Evolutionary conservation across 2,329 filamentous ascomycete species (phyloP), one percentile per base, ranked within the genome.

Genomic region (Aureobasidium sp.): DNA sequence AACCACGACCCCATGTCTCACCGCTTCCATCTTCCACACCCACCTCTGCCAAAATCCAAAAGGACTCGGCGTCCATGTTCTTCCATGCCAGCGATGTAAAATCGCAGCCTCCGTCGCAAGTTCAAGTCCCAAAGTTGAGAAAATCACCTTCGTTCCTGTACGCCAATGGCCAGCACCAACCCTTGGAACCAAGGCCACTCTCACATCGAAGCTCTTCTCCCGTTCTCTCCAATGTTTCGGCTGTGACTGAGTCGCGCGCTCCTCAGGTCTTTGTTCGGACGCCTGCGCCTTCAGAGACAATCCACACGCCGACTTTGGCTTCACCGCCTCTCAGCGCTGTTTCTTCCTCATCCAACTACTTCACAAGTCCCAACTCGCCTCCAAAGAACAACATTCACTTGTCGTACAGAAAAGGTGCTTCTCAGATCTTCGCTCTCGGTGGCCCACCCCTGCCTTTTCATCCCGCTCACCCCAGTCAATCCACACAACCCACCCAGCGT

Each of bases 41-140:
- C n/a, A 32, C 42, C 4, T 42, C 51, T 16, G 17, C 42, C 14
- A 54, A 38, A 11, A 6, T 27, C 12, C 17, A 42, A 6, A 53
- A 39, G 6, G 50, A 47, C 19, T 39, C 51, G 25, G 29, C 25
- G n/a, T 27, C 40, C 12, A 47, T 47, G 72, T 97, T 97, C 77
- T 96, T 98, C 68, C 90, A 94, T 66, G 93, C 90, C 24, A 88
- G 84, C 66, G 88, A 95, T 61, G 86, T 79, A 34, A 84, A 62
- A 48, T 62, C 64, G 47, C 63, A 54, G 56, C 63, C 42, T 51
- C 59, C 21, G 53, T 57, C 45, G 57, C 64, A 14, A 67, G 67
- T 55, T 3, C 27, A 35, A 4, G 68, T 67, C 55, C 66, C 66
- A 34, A 65, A 58, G 56, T 57, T 59, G 21, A 73, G 70, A 66